These are phyloP conservation scores for Pyrenophora teres DNA, from an alignment of 2,329 filamentous ascomycete species.

Conservation along the genomic window DNA sequence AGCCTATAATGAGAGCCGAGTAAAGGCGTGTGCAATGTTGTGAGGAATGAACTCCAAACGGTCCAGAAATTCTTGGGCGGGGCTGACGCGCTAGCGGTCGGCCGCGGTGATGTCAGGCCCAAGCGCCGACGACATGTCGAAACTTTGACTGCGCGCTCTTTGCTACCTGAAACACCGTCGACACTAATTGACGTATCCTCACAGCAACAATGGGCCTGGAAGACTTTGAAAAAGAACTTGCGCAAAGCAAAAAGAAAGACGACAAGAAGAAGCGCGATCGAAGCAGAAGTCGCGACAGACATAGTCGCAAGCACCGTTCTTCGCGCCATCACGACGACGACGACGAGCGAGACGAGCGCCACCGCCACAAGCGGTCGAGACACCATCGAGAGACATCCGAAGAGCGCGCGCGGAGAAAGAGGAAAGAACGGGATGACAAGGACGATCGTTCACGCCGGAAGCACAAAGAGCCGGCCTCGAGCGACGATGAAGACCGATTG, in stretches of 20 bases:
- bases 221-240: slow-evolving; percentile 79
- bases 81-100: slow-evolving; percentile 25
- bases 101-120: slow-evolving; percentile 34
- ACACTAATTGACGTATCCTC: neutral
- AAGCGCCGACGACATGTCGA: slow-evolving; percentile 20
- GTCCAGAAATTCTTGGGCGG: slow-evolving; percentile 43
- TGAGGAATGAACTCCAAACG: neutral
- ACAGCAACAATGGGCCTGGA: slow-evolving; percentile 60
- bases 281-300: slow-evolving; percentile 48
- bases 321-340: slow-evolving; percentile 52
- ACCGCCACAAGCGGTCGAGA: slow-evolving; percentile 68
- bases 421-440: slow-evolving; percentile 44
- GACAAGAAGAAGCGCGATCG: slow-evolving; percentile 53
- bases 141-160: slow-evolving; percentile 17
- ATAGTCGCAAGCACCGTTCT: slow-evolving; percentile 51
- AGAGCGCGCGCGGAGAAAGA: slow-evolving; percentile 53
- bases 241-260: slow-evolving; percentile 65
- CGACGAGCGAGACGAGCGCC: slow-evolving; percentile 54
- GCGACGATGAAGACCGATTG: slow-evolving; percentile 42
- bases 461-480: slow-evolving; percentile 39
- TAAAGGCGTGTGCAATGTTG: no score
- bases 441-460: slow-evolving; percentile 42
- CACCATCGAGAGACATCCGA: slow-evolving; percentile 53
- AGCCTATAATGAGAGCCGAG: no score
- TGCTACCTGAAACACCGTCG: neutral